Percentiles rank a stretch among this genome's conserved stretches.
Evolutionary conservation across 495 filamentous ascomycete genomes (phyloP).

Genomic region (Aspergillus baeticus): DNA sequence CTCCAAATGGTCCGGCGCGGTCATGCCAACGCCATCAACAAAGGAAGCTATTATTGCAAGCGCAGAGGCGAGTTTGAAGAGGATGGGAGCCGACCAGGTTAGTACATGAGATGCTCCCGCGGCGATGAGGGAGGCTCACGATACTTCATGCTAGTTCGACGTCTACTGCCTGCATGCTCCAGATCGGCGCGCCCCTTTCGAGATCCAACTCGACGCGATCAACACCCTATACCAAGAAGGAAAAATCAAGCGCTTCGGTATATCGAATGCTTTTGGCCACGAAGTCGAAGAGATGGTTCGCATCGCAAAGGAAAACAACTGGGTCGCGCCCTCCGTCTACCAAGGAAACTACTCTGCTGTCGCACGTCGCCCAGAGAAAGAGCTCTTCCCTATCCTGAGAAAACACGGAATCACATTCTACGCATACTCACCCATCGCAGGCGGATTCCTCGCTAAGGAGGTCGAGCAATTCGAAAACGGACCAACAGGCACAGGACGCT

Average conservation of each 20-base stretch:
- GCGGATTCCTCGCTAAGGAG: conserved; percentile 39
- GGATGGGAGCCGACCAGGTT: conserved; percentile 20
- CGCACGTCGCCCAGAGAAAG: conserved; percentile 37
- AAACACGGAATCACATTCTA: conserved; percentile 45
- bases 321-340: conserved; percentile 44
- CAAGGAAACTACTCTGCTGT: conserved; percentile 50
- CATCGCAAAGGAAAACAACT: conserved; percentile 40
- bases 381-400: conserved; percentile 44
- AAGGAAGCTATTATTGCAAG: conserved; percentile 24
- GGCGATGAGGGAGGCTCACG: background rate
- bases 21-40: conserved; percentile 18
- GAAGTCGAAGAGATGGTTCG: conserved; percentile 44
- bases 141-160: conserved; percentile 27
- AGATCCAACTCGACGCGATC: conserved; percentile 42
- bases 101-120: background rate
- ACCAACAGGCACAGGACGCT: too few relatives aligned
- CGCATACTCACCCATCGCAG: conserved; percentile 51
- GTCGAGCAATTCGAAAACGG: conserved; percentile 8
- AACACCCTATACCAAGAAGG: conserved; percentile 37
- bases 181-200: conserved; percentile 40
- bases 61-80: conserved; percentile 15
- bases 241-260: conserved; percentile 40
- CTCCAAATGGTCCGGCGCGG: conserved; percentile 35
- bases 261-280: conserved; percentile 43
- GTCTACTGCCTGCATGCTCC: conserved; percentile 47